These are phyloP conservation scores for Xerocomellus chrysenteron DNA, from an alignment of 768 basidiomycete species.

Conservation along the genomic window DNA sequence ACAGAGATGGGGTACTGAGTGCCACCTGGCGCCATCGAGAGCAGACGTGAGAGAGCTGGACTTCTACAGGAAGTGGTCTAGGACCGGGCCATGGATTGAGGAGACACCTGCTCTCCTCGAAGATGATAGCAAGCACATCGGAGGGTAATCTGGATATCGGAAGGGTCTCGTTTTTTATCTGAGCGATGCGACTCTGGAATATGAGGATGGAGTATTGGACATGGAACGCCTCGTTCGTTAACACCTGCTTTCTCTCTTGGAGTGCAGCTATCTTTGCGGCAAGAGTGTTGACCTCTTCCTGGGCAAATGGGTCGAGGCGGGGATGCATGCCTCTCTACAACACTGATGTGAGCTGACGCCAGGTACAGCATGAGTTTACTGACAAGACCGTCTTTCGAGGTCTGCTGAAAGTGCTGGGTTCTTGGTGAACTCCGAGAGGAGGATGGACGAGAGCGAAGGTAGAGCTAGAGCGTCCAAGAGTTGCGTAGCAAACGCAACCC, in stretches of 20 bases:
- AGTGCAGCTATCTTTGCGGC: conserved; percentile 18
- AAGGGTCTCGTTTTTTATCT: conserved; percentile 31
- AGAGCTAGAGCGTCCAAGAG: not conserved
- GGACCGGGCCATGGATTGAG: conserved; percentile 28
- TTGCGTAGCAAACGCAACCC: conserved; percentile 4
- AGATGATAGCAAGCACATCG: conserved; percentile 35
- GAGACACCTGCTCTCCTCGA: conserved; percentile 31
- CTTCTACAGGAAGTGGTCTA: conserved; percentile 33
- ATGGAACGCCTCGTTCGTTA: conserved; percentile 25
- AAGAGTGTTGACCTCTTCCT: conserved; percentile 27
- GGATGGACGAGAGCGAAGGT: not conserved
- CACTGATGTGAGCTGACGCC: conserved; percentile 17
- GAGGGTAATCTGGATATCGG: conserved; percentile 32
- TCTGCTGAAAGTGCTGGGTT: conserved; percentile 1
- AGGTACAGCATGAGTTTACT: conserved; percentile 19
- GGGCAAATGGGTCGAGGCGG: conserved; percentile 22
- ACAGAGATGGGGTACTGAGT: conserved; percentile 35
- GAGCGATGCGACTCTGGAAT: conserved; percentile 34
- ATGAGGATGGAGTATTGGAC: conserved; percentile 29
- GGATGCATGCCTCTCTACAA: conserved; percentile 22
- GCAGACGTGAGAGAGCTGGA: conserved; percentile 38
- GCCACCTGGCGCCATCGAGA: conserved; percentile 37
- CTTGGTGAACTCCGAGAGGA: not conserved
- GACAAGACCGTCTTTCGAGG: conserved; percentile 24
- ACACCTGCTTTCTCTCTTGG: conserved; percentile 21